Base-by-base conservation (phyloP, 2,329 filamentous ascomycete species). In the Cadophora malorum region DNA sequence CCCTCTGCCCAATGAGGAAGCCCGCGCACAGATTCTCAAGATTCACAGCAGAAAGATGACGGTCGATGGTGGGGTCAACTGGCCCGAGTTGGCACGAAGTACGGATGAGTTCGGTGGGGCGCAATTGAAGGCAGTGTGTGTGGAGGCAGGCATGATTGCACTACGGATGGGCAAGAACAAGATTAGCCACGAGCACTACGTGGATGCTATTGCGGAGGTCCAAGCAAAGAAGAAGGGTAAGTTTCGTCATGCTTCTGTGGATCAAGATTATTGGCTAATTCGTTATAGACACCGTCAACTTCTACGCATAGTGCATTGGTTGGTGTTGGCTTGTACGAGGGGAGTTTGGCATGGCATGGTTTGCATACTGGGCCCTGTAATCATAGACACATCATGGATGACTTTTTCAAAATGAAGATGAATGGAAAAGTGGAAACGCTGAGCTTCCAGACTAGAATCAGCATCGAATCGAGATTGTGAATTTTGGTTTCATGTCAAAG, bases 41-140 rank as follows among this genome's bases (percentile, higher is more conserved):
- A 99, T 99, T 74, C 96, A 99, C 83, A 96, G 92, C 67, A 89
- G 96, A 76, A 99, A 99, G 85, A 99, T 99, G 96, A 96, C 92
- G 71, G 93, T 97, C 16, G 94, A 97, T 76, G 89, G 93, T 64
- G 90, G 86, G 65, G 92, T 99, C 78, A 99, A 99, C 85, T 99
- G 96, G 94, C 87, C 90, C 68, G 96, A 99, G 80, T 80, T 99
- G 82, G 96, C 96, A 8, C 89, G 96, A 77, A 97, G 94, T 82
- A 99, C 96, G 21, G 96, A 99, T 79, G 96, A 99, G 82, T 99
- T 99, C 79, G 96, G 96, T 68, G 96, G 96, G 79, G 96, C 96
- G 69, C 95, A 97, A 89, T 83, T 99, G 75, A 99, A 99, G 86
- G 96, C 96, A 53, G 96, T 99, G 25, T 99, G 96, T 80, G 96